Evolutionary conservation across 164 flowering plant species (phyloP), one percentile per base, ranked within the genome.

Genomic region (Vitis cinerea): DNA sequence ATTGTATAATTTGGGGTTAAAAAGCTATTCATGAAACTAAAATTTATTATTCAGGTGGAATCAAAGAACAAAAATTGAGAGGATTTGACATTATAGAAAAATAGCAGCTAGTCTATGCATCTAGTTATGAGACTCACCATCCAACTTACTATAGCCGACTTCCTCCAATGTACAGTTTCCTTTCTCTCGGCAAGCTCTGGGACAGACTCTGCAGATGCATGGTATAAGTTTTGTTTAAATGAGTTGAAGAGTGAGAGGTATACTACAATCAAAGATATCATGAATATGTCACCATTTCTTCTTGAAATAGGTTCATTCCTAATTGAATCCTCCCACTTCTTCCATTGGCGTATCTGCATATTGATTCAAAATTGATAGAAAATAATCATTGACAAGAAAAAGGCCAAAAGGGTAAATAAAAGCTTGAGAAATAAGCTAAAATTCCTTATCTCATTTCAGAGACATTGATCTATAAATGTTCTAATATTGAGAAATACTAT

Each of bases 281-380:
- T 23, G 27, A 23, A 23, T 60, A 11, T 19, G 19, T 23, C 73
- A 81, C 80, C 77, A 15, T 53, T 58, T 23, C 8, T 12, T 48
- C 12, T 66, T 17, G 61, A 11, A 48, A 11, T 17, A 6, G 10
- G 12, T 17, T 50, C 11, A 17, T 51, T 9, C 31, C 19, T 60
- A 10, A 65, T 19, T 3, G 66, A 67, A 44, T 77, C 73, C 66
- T 83, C 86, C 86, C 86, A 83, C 2, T 29, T 50, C 65, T 78
- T 81, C 86, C 85, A 82, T 56, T 73, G 80, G 4, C 71, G 70
- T 47, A 82, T 73, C 85, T 82, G 61, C 58, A 72, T 15, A 16
- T 13, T 9, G 56, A 53, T 53, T 5, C 13, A 53, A 5, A 53
- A 10, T 53, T 9, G 56, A 53, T 53, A 3, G 56, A 53, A 5